Evolutionary conservation across 768 basidiomycete genomes (phyloP).

Genomic region (Boletus patriciae): DNA sequence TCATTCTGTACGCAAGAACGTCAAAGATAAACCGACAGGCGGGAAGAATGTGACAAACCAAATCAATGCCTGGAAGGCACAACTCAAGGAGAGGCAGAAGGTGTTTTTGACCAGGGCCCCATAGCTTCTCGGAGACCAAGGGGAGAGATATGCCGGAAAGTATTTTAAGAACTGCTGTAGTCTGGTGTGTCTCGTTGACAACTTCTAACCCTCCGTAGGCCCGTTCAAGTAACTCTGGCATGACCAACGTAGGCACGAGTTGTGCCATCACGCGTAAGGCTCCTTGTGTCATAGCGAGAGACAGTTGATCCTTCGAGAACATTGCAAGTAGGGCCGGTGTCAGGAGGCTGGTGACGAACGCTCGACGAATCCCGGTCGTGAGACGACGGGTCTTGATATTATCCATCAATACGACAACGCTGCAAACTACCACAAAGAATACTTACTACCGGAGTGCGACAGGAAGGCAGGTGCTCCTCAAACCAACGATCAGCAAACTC

Average conservation of each 20-base stretch:
- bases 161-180: conserved; percentile 86
- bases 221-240: conserved; percentile 89
- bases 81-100: conserved; percentile 85
- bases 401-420: neutral
- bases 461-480: conserved; percentile 73
- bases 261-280: conserved; percentile 76
- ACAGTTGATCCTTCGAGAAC: conserved; percentile 82
- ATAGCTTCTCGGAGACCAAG: conserved; percentile 72
- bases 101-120: conserved; percentile 87
- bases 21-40: neutral
- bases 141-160: conserved; percentile 76
- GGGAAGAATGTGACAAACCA: conserved; percentile 44
- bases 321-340: conserved; percentile 90
- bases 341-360: conserved; percentile 77
- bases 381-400: conserved; percentile 62
- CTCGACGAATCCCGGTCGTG: conserved; percentile 75
- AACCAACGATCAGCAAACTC: conserved; percentile 80
- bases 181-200: conserved; percentile 93
- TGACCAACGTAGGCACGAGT: conserved; percentile 79
- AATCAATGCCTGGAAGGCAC: conserved; percentile 88
- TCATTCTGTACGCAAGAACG: conserved; percentile 55
- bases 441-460: conserved; percentile 73
- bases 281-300: conserved; percentile 79
- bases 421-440: neutral
- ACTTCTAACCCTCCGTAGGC: conserved; percentile 91